Evolutionary conservation across 768 basidiomycete genomes (phyloP).

Genomic region (Artomyces pyxidatus): DNA sequence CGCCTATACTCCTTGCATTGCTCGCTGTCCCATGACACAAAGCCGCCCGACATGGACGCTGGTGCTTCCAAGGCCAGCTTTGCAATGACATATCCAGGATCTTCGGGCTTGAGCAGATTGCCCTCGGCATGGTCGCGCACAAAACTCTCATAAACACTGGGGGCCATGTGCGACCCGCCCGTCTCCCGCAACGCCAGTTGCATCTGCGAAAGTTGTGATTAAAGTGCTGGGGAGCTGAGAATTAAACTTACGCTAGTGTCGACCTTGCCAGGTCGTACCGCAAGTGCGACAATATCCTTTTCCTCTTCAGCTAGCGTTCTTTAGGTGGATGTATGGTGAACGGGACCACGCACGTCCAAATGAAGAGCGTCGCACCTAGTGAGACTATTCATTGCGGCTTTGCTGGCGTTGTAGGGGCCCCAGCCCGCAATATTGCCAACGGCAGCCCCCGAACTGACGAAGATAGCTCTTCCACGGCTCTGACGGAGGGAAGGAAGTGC

Average conservation of each 20-base stretch:
- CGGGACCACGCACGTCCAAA: neutral
- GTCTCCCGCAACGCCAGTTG: constrained; percentile 46
- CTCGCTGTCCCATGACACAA: constrained; percentile 74
- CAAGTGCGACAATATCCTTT: constrained; percentile 59
- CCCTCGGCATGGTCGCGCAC: constrained; percentile 49
- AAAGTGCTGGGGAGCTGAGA: constrained; percentile 1
- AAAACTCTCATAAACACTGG: constrained; percentile 50
- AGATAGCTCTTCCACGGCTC: constrained; percentile 61
- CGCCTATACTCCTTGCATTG: constrained; percentile 50
- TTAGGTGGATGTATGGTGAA: neutral
- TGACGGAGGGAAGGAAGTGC: constrained; percentile 63
- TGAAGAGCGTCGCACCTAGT: constrained; percentile 27
- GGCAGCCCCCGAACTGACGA: constrained; percentile 84
- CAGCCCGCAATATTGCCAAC: constrained; percentile 58
- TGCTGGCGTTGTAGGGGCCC: constrained; percentile 77
- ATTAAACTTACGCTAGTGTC: constrained; percentile 60
- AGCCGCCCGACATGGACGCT: constrained; percentile 59
- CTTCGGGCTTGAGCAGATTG: constrained; percentile 67
- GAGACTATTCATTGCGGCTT: constrained; percentile 83
- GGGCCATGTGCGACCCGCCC: constrained; percentile 46
- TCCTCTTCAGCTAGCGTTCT: constrained; percentile 87
- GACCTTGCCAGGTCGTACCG: constrained; percentile 83
- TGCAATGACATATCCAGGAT: constrained; percentile 74
- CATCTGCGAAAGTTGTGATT: constrained; percentile 44
- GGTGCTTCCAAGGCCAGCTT: constrained; percentile 61